These are phyloP conservation scores for Camelina sativa DNA, from an alignment of 345 rosid genomes.

Conservation along the genomic window DNA sequence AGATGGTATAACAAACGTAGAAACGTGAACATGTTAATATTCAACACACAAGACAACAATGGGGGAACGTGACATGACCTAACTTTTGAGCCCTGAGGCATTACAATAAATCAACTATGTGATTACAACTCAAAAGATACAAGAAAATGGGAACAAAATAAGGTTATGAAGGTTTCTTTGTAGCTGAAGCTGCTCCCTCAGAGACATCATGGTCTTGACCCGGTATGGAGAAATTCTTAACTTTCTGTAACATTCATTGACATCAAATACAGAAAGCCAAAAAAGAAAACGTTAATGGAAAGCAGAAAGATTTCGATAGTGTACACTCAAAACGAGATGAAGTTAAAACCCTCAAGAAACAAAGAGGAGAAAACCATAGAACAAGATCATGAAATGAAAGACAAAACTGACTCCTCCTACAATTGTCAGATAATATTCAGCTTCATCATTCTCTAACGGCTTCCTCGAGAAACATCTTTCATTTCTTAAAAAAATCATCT, in stretches of 20 bases:
- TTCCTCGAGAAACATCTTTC: neutral
- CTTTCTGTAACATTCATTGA: conserved; percentile 53
- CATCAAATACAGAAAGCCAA: neutral
- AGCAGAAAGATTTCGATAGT: neutral
- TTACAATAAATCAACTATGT: neutral
- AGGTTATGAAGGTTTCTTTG: conserved; percentile 50
- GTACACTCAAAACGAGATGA: neutral
- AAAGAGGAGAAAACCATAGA: neutral
- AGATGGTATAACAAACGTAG: no score
- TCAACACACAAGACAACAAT: conserved; percentile 14
- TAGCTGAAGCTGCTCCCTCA: conserved; percentile 42
- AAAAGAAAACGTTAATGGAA: neutral
- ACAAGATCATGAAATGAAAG: conserved; percentile 4
- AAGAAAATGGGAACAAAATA: neutral
- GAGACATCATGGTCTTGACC: conserved; percentile 43
- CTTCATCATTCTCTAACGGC: no score
- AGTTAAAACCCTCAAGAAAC: neutral
- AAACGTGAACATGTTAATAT: neutral
- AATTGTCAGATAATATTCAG: no score
- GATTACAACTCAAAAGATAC: conserved; percentile 8
- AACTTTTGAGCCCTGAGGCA: neutral
- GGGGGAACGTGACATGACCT: neutral
- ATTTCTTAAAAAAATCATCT: neutral
- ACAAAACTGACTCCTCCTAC: neutral
- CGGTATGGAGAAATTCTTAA: conserved; percentile 66